A percentile compares a stretch with the other conserved stretches of the same genome.
phyloP scores from a whole-genome alignment of 1,284 basidiomycete species.

The Ceratobasidium sp. region DNA sequence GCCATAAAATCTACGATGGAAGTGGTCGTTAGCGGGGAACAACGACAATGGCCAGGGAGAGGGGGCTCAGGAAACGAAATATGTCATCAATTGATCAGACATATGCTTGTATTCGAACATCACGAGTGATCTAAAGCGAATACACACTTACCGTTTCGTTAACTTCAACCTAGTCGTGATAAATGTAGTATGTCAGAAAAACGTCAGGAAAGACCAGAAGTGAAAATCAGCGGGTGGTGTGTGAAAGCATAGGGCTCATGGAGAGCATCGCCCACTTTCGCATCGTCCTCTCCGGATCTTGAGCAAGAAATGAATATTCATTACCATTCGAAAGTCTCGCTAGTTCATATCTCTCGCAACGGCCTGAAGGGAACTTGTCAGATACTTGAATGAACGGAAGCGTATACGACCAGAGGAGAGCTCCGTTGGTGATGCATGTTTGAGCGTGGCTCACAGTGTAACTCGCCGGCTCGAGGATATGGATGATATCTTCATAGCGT shows the following conservation, averaged over 20 bases:
- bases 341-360: too few relatives aligned
- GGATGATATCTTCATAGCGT: conserved; percentile 71
- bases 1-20: too few relatives aligned
- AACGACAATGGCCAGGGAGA: background rate
- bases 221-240: conserved; percentile 59
- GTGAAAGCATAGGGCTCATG: conserved; percentile 56
- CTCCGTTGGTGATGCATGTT: conserved; percentile 87
- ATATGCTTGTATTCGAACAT: conserved; percentile 68
- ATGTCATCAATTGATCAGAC: conserved; percentile 58
- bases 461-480: conserved; percentile 73
- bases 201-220: background rate
- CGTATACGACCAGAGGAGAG: too few relatives aligned
- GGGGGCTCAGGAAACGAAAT: conserved; percentile 13
- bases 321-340: too few relatives aligned
- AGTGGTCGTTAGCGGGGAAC: background rate
- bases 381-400: too few relatives aligned
- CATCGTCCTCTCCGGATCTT: conserved; percentile 53
- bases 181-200: too few relatives aligned
- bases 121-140: conserved; percentile 53
- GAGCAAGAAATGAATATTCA: too few relatives aligned
- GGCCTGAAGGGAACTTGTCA: too few relatives aligned
- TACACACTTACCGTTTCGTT: background rate
- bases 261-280: conserved; percentile 57
- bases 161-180: background rate
- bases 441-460: conserved; percentile 70